Base-by-base conservation (phyloP, 2,329 filamentous ascomycete genomes). In the Sclerotinia subarctica region DNA sequence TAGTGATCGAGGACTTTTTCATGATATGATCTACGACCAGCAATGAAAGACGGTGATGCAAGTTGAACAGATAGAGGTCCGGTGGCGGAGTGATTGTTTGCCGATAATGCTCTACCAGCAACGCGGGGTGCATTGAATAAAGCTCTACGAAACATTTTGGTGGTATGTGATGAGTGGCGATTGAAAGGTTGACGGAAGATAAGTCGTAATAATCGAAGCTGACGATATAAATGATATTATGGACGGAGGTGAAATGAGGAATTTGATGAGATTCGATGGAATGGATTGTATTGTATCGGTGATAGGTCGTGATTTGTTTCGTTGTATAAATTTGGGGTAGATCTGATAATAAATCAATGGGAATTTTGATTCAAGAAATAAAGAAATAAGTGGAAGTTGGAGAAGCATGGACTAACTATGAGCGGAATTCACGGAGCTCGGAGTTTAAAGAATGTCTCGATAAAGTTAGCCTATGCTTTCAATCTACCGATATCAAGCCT, bases 1-100 rank as follows among this genome's bases (percentile, higher is more conserved):
- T 94, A 94, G 81, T 94, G 92, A 79, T 96, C 92, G 72, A 96
- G 85, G 73, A 91, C 77, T 71, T 78, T 78, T 69, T 78, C 76
- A 59, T 78, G 77, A 66, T 78, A 78, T 63, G 75, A 72, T 65
- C 77, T 70, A 56, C 70, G 70, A 44, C 76, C 73, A 47, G 69
- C 60, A 54, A 73, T 69, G 51, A 72, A 70, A 54, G 73, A 68
- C 29, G 74, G 69, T 58, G 75, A 70, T 56, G 72, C 70, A 53
- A 74, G 64, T 54, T 69, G 71, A 65, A 72, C 56, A 56, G 70
- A 60, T 51, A 70, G 52, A 69, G 72, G 72, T 71, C 70, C 72
- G 57, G 69, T 71, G 69, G 72, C 70, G 60, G 72, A 64, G 70
- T 71, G 73, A 66, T 70, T 58, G 52, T 68, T 72, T 42, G 73